Conservation (phyloP, 371 early-diverging fungal species). For the Gilbertella persicaria region DNA sequence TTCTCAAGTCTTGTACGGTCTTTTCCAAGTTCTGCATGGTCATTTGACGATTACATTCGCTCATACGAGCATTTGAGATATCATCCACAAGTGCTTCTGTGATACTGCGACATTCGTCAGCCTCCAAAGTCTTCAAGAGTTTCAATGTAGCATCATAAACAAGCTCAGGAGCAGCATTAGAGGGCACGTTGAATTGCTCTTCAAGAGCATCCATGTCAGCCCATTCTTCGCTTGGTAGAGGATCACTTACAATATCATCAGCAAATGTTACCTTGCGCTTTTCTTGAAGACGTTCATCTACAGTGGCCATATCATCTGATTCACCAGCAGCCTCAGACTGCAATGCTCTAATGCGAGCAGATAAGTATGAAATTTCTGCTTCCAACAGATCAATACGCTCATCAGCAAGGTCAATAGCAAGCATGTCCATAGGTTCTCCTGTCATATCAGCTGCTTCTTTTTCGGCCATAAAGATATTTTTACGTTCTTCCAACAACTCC, state of each 20-base stretch:
- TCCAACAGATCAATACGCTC: slow-evolving; percentile 84
- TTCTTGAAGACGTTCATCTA: slow-evolving; percentile 6
- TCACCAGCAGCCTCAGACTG: slow-evolving; percentile 75
- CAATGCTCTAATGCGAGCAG: slow-evolving; percentile 68
- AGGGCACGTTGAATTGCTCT: slow-evolving; percentile 52
- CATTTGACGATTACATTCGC: slow-evolving; percentile 59
- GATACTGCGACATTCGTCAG: slow-evolving; percentile 71
- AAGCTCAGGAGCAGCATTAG: slow-evolving; percentile 56
- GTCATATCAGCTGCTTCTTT: slow-evolving; percentile 55
- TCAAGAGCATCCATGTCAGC: slow-evolving; percentile 54
- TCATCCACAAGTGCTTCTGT: slow-evolving; percentile 78
- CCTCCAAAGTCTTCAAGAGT: slow-evolving; percentile 67
- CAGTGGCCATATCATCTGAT: slow-evolving; percentile 9
- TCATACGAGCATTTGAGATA: slow-evolving; percentile 69
- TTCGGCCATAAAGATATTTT: slow-evolving; percentile 65
- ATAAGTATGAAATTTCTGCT: slow-evolving; percentile 77
- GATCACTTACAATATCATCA: slow-evolving; percentile 43
- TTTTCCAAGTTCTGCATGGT: slow-evolving; percentile 68
- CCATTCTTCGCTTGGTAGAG: slow-evolving; percentile 33
- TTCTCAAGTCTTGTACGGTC: slow-evolving; percentile 68
- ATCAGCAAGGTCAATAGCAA: slow-evolving; percentile 71
- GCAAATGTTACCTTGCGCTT: slow-evolving; percentile 46
- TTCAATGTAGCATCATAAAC: slow-evolving; percentile 63
- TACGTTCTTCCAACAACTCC: slow-evolving; percentile 72
- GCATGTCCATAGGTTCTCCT: slow-evolving; percentile 53